Evolutionary conservation across 441 rosid genomes (phyloP).

Genomic region (Iberis amara): DNA sequence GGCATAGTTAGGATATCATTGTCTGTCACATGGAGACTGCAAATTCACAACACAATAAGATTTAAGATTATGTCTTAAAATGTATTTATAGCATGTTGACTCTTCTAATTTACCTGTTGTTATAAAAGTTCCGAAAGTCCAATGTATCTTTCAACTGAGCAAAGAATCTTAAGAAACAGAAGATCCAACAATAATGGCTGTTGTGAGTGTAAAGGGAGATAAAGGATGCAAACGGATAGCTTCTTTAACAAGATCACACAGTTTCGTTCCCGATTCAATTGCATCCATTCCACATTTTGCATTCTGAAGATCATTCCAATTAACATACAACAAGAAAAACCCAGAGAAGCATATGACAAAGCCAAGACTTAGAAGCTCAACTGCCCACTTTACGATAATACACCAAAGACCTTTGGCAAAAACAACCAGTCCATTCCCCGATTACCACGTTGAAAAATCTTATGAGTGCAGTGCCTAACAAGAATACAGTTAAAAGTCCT

Average conservation of each 20-base stretch:
- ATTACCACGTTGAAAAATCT: conserved; percentile 8
- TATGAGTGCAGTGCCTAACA: conserved; percentile 1
- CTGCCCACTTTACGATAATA: conserved; percentile 89
- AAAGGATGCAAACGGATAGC: conserved; percentile 85
- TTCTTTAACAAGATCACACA: conserved; percentile 93
- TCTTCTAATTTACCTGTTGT: conserved; percentile 52
- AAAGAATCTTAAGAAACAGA: conserved; percentile 90
- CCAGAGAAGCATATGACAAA: conserved; percentile 93
- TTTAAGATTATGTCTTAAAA: background rate
- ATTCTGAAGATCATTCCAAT: conserved; percentile 96
- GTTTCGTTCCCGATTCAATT: conserved; percentile 89
- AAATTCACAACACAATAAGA: conserved; percentile 26
- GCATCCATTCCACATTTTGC: conserved; percentile 99
- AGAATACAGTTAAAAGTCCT: conserved; percentile 26
- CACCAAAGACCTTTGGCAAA: conserved; percentile 89
- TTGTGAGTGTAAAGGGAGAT: conserved; percentile 78
- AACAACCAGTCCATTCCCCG: conserved; percentile 83
- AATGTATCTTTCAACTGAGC: conserved; percentile 80
- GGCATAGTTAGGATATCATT: conserved; percentile 89
- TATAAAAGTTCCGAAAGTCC: conserved; percentile 73
- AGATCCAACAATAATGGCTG: conserved; percentile 79
- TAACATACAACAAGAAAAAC: conserved; percentile 83
- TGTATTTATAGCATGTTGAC: conserved; percentile 15
- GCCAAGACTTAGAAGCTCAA: conserved; percentile 83
- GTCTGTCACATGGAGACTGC: conserved; percentile 92